These are phyloP conservation scores for Penicillium brevicompactum DNA, from an alignment of 2,329 filamentous ascomycete species.

Conservation along the genomic window DNA sequence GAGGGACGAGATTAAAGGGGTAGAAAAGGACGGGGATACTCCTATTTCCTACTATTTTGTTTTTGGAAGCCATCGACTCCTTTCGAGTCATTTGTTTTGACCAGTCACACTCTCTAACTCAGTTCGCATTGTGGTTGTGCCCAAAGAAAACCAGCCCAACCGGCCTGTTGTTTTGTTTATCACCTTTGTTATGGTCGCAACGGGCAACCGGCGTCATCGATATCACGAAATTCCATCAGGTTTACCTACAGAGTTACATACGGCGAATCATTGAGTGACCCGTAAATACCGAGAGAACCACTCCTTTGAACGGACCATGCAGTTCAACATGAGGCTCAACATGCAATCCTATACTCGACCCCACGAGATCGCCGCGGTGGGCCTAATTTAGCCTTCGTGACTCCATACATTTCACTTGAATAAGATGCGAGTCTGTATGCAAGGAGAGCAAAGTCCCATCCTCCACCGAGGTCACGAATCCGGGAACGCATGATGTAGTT, in stretches of 20 bases:
- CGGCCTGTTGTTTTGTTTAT: slow-evolving; percentile 15
- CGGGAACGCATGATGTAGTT: too few relatives aligned
- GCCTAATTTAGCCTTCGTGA: background rate
- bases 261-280: too few relatives aligned
- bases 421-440: background rate
- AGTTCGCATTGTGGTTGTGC: slow-evolving; percentile 15
- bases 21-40: background rate
- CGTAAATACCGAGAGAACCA: too few relatives aligned
- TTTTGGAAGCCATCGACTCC: background rate
- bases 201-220: slow-evolving; percentile 22
- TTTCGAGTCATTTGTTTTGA: background rate
- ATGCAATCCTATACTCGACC: background rate
- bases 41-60: background rate
- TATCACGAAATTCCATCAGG: background rate
- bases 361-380: slow-evolving; percentile 10
- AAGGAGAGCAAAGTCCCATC: background rate
- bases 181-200: slow-evolving; percentile 17
- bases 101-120: background rate
- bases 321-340: background rate
- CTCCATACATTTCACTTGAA: background rate
- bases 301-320: background rate
- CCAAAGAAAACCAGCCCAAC: slow-evolving; percentile 14
- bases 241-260: background rate
- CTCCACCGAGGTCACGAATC: too few relatives aligned
- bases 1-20: slow-evolving; percentile 11